Percentiles rank a stretch among this genome's conserved stretches.
phyloP scores from a whole-genome alignment of 805 yeast species.

The Barnettozyma sucrosica region DNA sequence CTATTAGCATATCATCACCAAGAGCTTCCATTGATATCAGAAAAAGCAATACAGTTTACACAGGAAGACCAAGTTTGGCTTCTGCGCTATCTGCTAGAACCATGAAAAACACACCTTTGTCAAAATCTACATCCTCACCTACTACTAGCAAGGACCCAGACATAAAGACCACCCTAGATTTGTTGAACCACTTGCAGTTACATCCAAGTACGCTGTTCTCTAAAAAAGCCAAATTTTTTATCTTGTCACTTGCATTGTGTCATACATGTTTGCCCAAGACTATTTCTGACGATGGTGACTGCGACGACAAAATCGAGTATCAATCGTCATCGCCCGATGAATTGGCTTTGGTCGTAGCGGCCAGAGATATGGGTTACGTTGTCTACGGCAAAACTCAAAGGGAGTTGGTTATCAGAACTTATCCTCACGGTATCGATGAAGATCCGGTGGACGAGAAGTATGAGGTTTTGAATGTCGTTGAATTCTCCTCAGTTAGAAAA shows the following conservation, averaged over 20 bases:
- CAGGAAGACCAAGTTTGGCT: constrained; percentile 58
- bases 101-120: neutral
- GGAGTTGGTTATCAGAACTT: constrained; percentile 40
- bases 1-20: constrained; percentile 3
- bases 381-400: constrained; percentile 63
- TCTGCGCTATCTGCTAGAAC: constrained; percentile 28
- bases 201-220: constrained; percentile 70
- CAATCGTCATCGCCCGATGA: constrained; percentile 98
- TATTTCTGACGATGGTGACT: constrained; percentile 27
- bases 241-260: constrained; percentile 78
- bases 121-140: neutral
- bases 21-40: constrained; percentile 36
- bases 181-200: constrained; percentile 63
- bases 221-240: constrained; percentile 68
- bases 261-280: constrained; percentile 82
- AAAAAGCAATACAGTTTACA: constrained; percentile 33
- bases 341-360: constrained; percentile 87
- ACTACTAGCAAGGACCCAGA: neutral
- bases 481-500: constrained; percentile 82
- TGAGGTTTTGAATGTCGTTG: constrained; percentile 73
- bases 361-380: constrained; percentile 91
- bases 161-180: constrained; percentile 53
- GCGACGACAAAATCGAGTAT: constrained; percentile 46
- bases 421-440: constrained; percentile 28
- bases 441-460: constrained; percentile 63